phyloP scores from a whole-genome alignment of 2,329 filamentous ascomycete species.

The Colletotrichum endophyticum region DNA sequence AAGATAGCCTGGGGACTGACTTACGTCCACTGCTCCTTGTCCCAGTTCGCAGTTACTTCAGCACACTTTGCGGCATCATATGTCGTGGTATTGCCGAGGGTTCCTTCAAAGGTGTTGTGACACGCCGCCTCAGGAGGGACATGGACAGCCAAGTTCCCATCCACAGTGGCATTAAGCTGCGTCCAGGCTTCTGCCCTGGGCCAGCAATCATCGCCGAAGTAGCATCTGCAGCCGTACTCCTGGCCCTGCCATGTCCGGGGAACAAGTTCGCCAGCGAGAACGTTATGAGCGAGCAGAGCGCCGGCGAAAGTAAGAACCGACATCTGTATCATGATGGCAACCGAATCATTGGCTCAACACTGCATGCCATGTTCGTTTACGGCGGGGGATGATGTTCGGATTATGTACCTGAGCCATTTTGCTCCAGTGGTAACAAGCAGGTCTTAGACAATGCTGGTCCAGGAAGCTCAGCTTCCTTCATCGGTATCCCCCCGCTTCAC shows the following conservation, averaged over 20 bases:
- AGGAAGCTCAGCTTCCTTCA: not conserved
- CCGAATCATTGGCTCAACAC: not conserved
- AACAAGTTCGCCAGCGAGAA: not conserved
- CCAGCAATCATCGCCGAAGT: constrained; percentile 56
- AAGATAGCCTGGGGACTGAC: constrained; percentile 12
- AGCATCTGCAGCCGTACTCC: constrained; percentile 42
- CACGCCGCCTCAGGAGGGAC: constrained; percentile 51
- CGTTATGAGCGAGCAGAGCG: not conserved
- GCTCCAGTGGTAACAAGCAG: not conserved
- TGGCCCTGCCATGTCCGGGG: not conserved
- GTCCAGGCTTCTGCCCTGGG: constrained; percentile 47
- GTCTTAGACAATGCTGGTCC: not conserved
- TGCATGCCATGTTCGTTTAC: accelerated
- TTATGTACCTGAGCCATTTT: not conserved
- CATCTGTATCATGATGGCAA: not conserved
- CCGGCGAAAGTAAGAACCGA: not conserved
- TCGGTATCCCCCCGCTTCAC: not conserved
- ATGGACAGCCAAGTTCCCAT: constrained; percentile 53
- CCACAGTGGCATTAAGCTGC: constrained; percentile 51
- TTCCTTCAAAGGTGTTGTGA: constrained; percentile 33
- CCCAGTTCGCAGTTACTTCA: constrained; percentile 32
- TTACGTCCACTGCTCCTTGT: constrained; percentile 41
- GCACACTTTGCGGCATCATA: constrained; percentile 40
- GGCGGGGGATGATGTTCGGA: not conserved
- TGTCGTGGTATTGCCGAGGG: constrained; percentile 29